phyloP scores from a whole-genome alignment of 208 protist species.

The Crithidia brevicula region DNA sequence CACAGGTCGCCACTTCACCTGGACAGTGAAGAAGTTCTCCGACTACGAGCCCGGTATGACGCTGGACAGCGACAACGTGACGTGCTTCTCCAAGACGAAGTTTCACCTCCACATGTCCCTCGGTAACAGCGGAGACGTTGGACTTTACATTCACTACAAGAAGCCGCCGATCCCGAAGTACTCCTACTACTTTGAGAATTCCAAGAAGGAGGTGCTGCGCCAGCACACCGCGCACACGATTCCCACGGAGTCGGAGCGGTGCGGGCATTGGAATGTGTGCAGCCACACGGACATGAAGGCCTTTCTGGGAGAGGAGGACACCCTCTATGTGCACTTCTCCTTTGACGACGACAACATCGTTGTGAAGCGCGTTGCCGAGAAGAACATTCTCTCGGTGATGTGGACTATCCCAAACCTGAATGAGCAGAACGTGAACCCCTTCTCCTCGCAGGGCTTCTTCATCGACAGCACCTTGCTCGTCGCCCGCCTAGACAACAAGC shows the following conservation, averaged over 20 bases:
- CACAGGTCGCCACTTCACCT: conserved; percentile 60
- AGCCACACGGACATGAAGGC: conserved; percentile 47
- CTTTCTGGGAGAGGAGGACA: conserved; percentile 65
- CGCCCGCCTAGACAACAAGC: conserved; percentile 64
- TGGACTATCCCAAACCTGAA: conserved; percentile 74
- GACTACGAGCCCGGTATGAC: conserved; percentile 33
- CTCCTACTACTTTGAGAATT: conserved; percentile 87
- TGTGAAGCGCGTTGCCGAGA: conserved; percentile 28
- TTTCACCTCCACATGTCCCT: conserved; percentile 90
- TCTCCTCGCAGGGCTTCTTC: conserved; percentile 66
- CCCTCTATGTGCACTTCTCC: conserved; percentile 53
- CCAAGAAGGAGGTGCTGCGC: conserved; percentile 58
- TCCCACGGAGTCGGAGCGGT: conserved; percentile 73
- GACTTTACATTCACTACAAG: conserved; percentile 91
- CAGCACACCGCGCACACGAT: conserved; percentile 92
- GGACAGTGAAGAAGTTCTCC: conserved; percentile 75
- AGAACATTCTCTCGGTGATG: conserved; percentile 45
- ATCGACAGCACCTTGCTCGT: conserved; percentile 52
- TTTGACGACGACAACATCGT: conserved; percentile 83
- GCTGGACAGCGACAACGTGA: conserved; percentile 77
- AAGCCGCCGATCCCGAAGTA: conserved; percentile 87
- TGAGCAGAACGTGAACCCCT: conserved; percentile 76
- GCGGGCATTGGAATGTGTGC: conserved; percentile 89
- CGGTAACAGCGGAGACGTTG: conserved; percentile 52
- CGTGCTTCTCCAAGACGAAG: conserved; percentile 65